Base-by-base conservation (phyloP, 2,329 filamentous ascomycete genomes). In the Aspergillus uvarum region DNA sequence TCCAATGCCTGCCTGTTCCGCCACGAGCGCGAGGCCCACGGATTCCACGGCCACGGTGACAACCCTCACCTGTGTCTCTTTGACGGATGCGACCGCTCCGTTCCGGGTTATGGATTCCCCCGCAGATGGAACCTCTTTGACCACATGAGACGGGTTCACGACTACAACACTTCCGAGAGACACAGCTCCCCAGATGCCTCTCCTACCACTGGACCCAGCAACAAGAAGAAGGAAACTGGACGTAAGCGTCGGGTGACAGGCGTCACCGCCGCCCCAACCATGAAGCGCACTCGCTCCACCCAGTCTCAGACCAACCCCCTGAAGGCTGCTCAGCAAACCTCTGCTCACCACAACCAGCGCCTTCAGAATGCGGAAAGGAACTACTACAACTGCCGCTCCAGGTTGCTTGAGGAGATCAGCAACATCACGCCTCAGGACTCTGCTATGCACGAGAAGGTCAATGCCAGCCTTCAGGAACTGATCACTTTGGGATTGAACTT, bases 141-240 rank as follows among this genome's bases (percentile, higher is more conserved):
- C 79, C 94, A 98, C 83, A 97, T 97, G 93, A 91, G 92, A 80
- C 89, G 94, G 63, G 93, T 97, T 7, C 94, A 98, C 70, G 84
- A 86, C 66, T 86, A 84, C 70, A 81, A 73, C 51, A 71, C 74
- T 19, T 78, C 74, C 8, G 77, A 79, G 60, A 74, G 73, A 19
- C 73, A 73, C 60, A 79, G 76, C 68, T 79, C 77, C 1, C 76
- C 76, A 3, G 77, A 79, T 65, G 69, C 68, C 47, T 73, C 75
- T 5, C 73, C 75, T 10, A 68, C 68, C 31, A 65, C 59, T n/a
- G 63, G 61, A 19, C 68, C 70, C 21, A 59, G 70, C 56, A 79
- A 77, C 56, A 79, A 77, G 68, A 78, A 74, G 68, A 77, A 76
- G 72, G 76, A 79, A 32, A 58, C 66, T 26, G 67, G 68, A 54